phyloP scores from a whole-genome alignment of 2,329 filamentous ascomycete genomes.

The Talaromyces funiculosus region DNA sequence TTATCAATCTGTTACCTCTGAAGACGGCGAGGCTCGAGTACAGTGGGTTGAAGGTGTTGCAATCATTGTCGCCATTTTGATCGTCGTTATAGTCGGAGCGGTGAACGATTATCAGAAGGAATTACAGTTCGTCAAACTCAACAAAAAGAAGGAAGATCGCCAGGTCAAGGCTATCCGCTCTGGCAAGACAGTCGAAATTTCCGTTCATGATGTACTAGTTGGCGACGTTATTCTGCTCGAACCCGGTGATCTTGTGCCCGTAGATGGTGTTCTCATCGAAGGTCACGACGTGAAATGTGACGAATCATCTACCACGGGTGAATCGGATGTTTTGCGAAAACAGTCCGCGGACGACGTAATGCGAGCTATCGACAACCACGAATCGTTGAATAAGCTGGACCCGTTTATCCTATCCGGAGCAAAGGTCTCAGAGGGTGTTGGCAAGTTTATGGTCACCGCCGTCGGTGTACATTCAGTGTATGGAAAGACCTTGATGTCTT shows the following conservation, averaged over 20 bases:
- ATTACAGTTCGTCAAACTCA: conserved; percentile 71
- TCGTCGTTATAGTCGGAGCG: conserved; percentile 72
- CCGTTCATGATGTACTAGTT: conserved; percentile 64
- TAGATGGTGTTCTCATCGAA: conserved; percentile 64
- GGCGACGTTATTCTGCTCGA: conserved; percentile 70
- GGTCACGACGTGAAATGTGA: conserved; percentile 64
- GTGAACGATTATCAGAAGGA: conserved; percentile 79
- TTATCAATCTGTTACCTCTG: conserved; percentile 61
- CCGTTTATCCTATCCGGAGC: conserved; percentile 77
- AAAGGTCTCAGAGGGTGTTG: conserved; percentile 70
- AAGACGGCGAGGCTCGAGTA: conserved; percentile 52
- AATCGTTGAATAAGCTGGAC: conserved; percentile 60
- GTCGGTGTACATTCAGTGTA: conserved; percentile 69
- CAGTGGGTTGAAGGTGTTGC: conserved; percentile 81
- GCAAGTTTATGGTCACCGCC: conserved; percentile 69
- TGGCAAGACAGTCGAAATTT: conserved; percentile 63
- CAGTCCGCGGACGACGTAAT: conserved; percentile 59
- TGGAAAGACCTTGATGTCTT: conserved; percentile 71
- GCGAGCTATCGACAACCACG: conserved; percentile 55
- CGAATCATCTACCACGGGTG: conserved; percentile 70
- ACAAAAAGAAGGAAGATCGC: conserved; percentile 72
- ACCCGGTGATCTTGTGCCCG: conserved; percentile 66
- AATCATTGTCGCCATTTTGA: conserved; percentile 68
- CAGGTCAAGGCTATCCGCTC: conserved; percentile 71
- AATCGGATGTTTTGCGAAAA: conserved; percentile 69